Evolutionary conservation across 768 basidiomycete genomes (phyloP).

Genomic region (Calocera cornea): DNA sequence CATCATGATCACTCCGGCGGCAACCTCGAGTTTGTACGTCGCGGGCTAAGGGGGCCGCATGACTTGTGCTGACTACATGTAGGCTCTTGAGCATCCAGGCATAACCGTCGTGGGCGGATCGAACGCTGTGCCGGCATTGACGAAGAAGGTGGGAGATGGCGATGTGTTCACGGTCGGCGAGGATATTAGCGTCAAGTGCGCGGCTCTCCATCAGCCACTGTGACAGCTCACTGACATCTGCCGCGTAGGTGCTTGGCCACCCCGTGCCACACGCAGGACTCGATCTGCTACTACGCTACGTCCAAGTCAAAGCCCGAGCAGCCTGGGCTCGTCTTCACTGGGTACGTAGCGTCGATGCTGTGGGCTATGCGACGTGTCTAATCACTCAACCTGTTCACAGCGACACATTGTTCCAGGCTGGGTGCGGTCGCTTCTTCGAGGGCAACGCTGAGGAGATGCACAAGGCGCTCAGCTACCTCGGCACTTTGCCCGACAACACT

Average conservation of each 20-base stretch:
- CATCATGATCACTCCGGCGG: constrained; percentile 84
- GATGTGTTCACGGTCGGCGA: constrained; percentile 56
- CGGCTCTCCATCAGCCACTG: constrained; percentile 37
- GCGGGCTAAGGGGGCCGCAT: constrained; percentile 10
- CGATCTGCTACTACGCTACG: constrained; percentile 79
- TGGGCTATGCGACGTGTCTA: neutral
- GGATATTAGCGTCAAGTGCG: constrained; percentile 28
- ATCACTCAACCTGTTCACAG: constrained; percentile 14
- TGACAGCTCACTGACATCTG: neutral
- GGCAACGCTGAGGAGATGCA: constrained; percentile 72
- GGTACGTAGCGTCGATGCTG: constrained; percentile 26
- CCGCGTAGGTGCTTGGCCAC: constrained; percentile 59
- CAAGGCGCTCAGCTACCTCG: constrained; percentile 54
- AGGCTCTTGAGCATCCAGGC: constrained; percentile 36
- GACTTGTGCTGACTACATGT: neutral
- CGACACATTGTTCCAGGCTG: constrained; percentile 74
- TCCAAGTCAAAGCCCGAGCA: constrained; percentile 33
- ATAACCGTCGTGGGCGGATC: constrained; percentile 73
- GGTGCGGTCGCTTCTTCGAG: constrained; percentile 93
- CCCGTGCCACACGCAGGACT: constrained; percentile 92
- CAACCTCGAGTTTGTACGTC: constrained; percentile 31
- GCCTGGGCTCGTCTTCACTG: constrained; percentile 78
- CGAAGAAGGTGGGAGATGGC: constrained; percentile 63
- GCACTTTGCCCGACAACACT: constrained; percentile 62
- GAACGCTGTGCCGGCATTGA: constrained; percentile 47